Conservation (phyloP, 352 stramenopile genomes). For the Lagenidium giganteum region DNA sequence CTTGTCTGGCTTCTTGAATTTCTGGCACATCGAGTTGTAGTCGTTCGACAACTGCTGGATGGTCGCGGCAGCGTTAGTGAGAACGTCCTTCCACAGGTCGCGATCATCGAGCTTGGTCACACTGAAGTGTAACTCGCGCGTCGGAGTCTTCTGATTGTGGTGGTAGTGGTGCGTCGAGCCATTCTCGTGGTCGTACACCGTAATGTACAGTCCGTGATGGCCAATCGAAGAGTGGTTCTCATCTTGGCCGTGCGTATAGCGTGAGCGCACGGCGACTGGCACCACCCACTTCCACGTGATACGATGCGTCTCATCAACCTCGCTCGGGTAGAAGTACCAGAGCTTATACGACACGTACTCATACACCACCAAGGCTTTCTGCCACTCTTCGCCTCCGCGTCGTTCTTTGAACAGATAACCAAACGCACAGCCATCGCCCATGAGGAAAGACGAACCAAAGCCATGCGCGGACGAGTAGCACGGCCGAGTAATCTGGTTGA, state of each 20-base stretch:
- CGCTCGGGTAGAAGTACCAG: conserved; percentile 87
- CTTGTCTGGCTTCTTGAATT: conserved; percentile 83
- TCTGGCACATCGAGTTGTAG: conserved; percentile 52
- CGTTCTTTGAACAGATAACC: conserved; percentile 83
- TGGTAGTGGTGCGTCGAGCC: conserved; percentile 56
- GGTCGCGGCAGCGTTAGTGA: conserved; percentile 43
- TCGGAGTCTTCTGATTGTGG: conserved; percentile 34
- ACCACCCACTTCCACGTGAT: conserved; percentile 89
- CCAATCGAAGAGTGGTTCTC: conserved; percentile 78
- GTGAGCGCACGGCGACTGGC: conserved; percentile 56
- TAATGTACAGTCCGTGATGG: conserved; percentile 80
- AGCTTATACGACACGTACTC: conserved; percentile 85
- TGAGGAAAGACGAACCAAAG: conserved; percentile 82
- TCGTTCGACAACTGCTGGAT: conserved; percentile 68
- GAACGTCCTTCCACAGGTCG: conserved; percentile 74
- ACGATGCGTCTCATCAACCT: conserved; percentile 71
- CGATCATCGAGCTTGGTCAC: conserved; percentile 82
- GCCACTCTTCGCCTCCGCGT: conserved; percentile 54
- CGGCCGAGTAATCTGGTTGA: conserved; percentile 83
- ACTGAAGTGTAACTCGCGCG: conserved; percentile 79
- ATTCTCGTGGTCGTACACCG: conserved; percentile 74
- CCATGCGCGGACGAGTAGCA: conserved; percentile 78
- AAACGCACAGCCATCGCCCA: conserved; percentile 79
- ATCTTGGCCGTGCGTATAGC: conserved; percentile 83
- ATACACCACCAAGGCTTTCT: conserved; percentile 83